Conservation (phyloP, 192 early-diverging fungal species). For the Gryganskiella cystojenkinii region DNA sequence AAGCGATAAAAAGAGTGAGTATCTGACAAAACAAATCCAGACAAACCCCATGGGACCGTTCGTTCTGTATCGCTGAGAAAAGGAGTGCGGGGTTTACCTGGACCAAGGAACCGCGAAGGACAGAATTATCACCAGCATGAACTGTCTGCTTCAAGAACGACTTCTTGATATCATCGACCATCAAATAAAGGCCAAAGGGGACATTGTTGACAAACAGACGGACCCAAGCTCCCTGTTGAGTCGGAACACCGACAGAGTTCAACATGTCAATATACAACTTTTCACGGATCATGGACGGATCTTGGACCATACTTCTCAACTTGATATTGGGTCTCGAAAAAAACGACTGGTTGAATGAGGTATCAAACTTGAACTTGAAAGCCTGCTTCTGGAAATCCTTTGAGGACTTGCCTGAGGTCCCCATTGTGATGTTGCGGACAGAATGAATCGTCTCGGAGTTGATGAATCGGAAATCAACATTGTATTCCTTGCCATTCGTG, state of each 20-base stretch:
- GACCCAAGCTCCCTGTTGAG: conserved; percentile 49
- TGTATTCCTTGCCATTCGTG: conserved; percentile 19
- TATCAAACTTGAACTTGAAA: conserved; percentile 53
- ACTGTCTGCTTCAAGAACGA: conserved; percentile 53
- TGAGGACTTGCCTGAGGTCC: conserved; percentile 53
- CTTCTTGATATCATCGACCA: conserved; percentile 57
- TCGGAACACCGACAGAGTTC: conserved; percentile 43
- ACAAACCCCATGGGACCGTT: too few species aligned
- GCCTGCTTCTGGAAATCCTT: conserved; percentile 57
- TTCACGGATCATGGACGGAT: conserved; percentile 55
- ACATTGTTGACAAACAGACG: conserved; percentile 55
- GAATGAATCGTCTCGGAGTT: conserved; percentile 38
- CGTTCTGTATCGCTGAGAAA: too few species aligned
- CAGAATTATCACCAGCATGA: conserved; percentile 15
- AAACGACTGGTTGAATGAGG: conserved; percentile 27
- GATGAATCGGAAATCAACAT: conserved; percentile 52
- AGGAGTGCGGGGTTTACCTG: conserved; percentile 10
- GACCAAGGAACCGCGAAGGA: conserved; percentile 24
- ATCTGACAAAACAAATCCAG: too few species aligned
- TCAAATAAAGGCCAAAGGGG: conserved; percentile 52
- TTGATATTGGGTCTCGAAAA: conserved; percentile 51
- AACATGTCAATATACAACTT: conserved; percentile 57
- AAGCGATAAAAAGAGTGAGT: too few species aligned
- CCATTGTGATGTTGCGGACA: conserved; percentile 37
- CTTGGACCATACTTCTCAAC: conserved; percentile 36